These are phyloP conservation scores for Cornus controversa DNA, from an alignment of 148 eudicot genomes.

Conservation along the genomic window DNA sequence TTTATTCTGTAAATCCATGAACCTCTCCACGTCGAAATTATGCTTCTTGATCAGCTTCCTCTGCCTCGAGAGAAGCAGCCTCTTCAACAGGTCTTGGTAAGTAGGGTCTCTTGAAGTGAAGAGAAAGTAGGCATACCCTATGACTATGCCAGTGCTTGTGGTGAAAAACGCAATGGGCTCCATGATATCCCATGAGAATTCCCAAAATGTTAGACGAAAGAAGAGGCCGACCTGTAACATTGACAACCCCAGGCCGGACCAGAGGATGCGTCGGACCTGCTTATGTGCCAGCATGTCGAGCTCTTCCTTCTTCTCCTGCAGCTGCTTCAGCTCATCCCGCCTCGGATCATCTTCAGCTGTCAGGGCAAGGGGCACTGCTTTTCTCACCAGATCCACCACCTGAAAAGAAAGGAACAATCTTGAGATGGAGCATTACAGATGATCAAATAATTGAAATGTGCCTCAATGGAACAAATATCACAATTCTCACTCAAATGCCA, in stretches of 20 bases:
- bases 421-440: not conserved
- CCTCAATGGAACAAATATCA: not conserved
- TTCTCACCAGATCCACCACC: slow-evolving; percentile 72
- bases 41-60: slow-evolving; percentile 80
- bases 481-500: not conserved
- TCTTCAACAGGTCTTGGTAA: slow-evolving; percentile 75
- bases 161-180: slow-evolving; percentile 90
- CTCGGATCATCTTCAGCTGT: slow-evolving; percentile 66
- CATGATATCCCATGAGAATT: slow-evolving; percentile 97
- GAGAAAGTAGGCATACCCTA: slow-evolving; percentile 82
- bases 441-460: not conserved
- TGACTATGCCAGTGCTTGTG: slow-evolving; percentile 64
- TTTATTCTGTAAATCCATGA: slow-evolving; percentile 58
- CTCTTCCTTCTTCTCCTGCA: slow-evolving; percentile 63
- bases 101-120: slow-evolving; percentile 63
- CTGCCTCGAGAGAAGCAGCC: slow-evolving; percentile 76
- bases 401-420: slow-evolving; percentile 13
- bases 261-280: slow-evolving; percentile 76
- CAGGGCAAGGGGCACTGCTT: slow-evolving; percentile 63
- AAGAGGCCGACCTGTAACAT: slow-evolving; percentile 76
- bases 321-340: slow-evolving; percentile 53
- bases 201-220: slow-evolving; percentile 95
- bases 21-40: slow-evolving; percentile 58
- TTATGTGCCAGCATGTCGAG: slow-evolving; percentile 77
- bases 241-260: slow-evolving; percentile 78